A percentile compares a stretch with the other conserved stretches of the same genome.
Conservation (phyloP, 1,284 basidiomycete species). For the Microbotryomycetes sp. region DNA sequence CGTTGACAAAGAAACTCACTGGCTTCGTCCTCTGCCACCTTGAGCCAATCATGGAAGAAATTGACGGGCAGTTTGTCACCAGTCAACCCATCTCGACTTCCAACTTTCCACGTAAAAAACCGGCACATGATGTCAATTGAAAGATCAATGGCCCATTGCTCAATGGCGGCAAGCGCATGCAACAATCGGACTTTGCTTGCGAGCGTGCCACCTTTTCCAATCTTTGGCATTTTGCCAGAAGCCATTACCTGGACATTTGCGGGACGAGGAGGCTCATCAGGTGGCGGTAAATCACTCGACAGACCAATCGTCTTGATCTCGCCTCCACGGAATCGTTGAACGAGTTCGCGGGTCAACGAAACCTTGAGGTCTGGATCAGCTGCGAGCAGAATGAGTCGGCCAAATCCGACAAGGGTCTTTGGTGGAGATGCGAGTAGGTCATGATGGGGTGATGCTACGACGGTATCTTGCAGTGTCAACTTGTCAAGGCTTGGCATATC, state of each 20-base stretch:
- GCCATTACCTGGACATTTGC: slow-evolving; percentile 53
- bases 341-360: slow-evolving; percentile 46
- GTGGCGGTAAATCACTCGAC: slow-evolving; percentile 52
- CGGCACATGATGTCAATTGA: slow-evolving; percentile 38
- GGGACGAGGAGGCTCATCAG: slow-evolving; percentile 62
- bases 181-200: slow-evolving; percentile 69
- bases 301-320: slow-evolving; percentile 61
- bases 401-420: slow-evolving; percentile 42
- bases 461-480: too few relatives aligned
- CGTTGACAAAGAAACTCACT: background rate
- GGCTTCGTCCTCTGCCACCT: slow-evolving; percentile 71
- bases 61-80: slow-evolving; percentile 35
- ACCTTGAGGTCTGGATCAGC: slow-evolving; percentile 43
- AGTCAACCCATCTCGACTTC: slow-evolving; percentile 7
- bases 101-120: slow-evolving; percentile 19
- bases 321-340: slow-evolving; percentile 62
- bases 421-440: slow-evolving; percentile 31
- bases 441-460: slow-evolving; percentile 7
- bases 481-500: slow-evolving; percentile 54
- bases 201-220: slow-evolving; percentile 51
- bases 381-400: slow-evolving; percentile 44
- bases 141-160: slow-evolving; percentile 68
- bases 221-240: slow-evolving; percentile 56
- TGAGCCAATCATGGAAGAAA: slow-evolving; percentile 42
- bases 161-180: slow-evolving; percentile 79